Percentiles rank a stretch among this genome's conserved stretches.
Conservation (phyloP, 2,329 filamentous ascomycete genomes). For the Claviceps africana region DNA sequence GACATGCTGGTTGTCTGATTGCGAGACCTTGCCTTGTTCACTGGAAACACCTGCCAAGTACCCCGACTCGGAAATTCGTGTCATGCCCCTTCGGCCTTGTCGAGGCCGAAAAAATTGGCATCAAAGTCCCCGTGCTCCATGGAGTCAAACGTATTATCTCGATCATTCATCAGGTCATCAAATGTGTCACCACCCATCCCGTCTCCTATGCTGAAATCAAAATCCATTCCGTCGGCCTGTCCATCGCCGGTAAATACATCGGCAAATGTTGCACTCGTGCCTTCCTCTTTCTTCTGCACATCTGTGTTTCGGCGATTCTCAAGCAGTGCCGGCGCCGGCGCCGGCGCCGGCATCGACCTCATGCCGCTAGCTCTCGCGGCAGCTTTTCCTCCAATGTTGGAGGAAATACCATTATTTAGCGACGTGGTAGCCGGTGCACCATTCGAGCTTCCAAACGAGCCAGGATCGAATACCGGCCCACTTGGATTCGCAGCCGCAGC, state of each 20-base stretch:
- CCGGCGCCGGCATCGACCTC: not conserved
- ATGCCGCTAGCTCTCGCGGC: conserved; percentile 5
- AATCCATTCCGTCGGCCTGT: conserved; percentile 24
- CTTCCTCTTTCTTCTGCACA: conserved; percentile 16
- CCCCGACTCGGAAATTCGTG: not conserved
- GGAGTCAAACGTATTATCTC: conserved; percentile 25
- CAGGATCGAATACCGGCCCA: conserved; percentile 31
- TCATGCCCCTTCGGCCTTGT: conserved; percentile 13
- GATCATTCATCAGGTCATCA: conserved; percentile 34
- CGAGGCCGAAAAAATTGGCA: conserved; percentile 30
- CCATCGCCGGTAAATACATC: conserved; percentile 34
- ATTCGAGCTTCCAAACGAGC: conserved; percentile 26
- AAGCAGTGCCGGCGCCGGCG: not conserved
- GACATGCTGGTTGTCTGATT: no score
- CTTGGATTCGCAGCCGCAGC: conserved; percentile 10
- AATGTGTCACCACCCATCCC: conserved; percentile 28
- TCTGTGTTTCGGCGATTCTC: conserved; percentile 8
- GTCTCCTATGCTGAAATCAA: conserved; percentile 17
- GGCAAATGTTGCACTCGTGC: conserved; percentile 21
- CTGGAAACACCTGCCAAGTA: not conserved
- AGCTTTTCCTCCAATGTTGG: conserved; percentile 10
- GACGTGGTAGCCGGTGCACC: conserved; percentile 15
- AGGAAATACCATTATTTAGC: conserved; percentile 18
- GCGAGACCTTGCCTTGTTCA: no score
- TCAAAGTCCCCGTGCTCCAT: conserved; percentile 34